These are phyloP conservation scores for Domatiomyces globalis DNA, from an alignment of 2,329 filamentous ascomycete genomes.

Conservation along the genomic window DNA sequence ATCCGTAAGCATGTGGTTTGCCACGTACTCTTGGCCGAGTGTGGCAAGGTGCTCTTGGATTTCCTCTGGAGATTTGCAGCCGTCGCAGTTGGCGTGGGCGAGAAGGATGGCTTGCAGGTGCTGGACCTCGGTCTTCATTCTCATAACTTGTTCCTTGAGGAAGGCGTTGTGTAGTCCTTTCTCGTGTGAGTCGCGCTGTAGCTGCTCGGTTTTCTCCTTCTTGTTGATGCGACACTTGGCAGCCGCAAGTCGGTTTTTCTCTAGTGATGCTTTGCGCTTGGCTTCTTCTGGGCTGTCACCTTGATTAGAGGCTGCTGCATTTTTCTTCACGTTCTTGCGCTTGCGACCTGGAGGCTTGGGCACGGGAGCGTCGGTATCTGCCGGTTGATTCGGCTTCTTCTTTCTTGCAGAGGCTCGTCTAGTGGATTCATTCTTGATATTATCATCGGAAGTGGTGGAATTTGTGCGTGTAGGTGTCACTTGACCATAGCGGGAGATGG, in stretches of 20 bases:
- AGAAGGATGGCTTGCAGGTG: conserved; percentile 17
- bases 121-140: conserved; percentile 18
- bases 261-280: conserved; percentile 18
- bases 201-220: conserved; percentile 18
- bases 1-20: conserved; percentile 6
- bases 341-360: conserved; percentile 12
- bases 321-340: conserved; percentile 13
- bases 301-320: neutral
- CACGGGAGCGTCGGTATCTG: neutral
- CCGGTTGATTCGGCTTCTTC: neutral
- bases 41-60: conserved; percentile 15
- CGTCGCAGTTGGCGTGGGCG: conserved; percentile 17
- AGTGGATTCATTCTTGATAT: conserved; percentile 6
- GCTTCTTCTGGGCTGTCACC: conserved; percentile 9
- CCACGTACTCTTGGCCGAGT: conserved; percentile 15
- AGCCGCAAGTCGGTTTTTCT: conserved; percentile 18
- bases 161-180: conserved; percentile 18
- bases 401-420: conserved; percentile 6
- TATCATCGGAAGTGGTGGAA: conserved; percentile 9
- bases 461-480: conserved; percentile 17
- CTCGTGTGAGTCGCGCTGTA: conserved; percentile 18
- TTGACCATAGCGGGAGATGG: conserved; percentile 15
- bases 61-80: conserved; percentile 17
- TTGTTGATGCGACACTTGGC: conserved; percentile 19
- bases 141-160: conserved; percentile 19